Conservation (phyloP, 768 basidiomycete genomes). For the Podaxis mareebaensis region DNA sequence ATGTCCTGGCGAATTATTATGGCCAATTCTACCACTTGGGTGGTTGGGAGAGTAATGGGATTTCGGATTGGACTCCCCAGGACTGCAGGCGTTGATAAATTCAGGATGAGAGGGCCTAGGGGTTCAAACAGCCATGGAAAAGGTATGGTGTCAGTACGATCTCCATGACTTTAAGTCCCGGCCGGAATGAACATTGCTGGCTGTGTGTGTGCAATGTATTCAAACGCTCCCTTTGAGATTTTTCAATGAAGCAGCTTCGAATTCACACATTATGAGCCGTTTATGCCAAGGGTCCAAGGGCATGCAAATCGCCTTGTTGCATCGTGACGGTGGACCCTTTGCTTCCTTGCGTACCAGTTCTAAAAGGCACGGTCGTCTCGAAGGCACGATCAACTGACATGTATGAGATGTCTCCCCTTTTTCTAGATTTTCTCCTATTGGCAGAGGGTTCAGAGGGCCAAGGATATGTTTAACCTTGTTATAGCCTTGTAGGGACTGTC, state of each 20-base stretch:
- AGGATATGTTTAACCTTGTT: neutral
- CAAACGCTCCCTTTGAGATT: neutral
- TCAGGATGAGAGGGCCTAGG: neutral
- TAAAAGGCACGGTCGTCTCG: neutral
- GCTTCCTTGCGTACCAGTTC: neutral
- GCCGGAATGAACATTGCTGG: conserved; percentile 6
- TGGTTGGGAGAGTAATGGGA: neutral
- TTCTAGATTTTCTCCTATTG: neutral
- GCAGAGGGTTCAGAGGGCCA: neutral
- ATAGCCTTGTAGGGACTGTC: neutral
- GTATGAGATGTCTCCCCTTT: neutral
- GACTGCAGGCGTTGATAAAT: neutral
- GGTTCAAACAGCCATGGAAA: neutral
- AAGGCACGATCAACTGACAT: neutral
- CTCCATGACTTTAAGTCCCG: conserved; percentile 3
- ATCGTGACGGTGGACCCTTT: neutral
- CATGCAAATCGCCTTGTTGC: neutral
- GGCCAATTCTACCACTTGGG: neutral
- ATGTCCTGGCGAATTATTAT: neutral
- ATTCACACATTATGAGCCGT: neutral
- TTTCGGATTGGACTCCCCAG: neutral
- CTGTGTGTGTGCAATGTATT: neutral
- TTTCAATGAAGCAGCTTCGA: neutral
- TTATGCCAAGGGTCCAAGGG: neutral
- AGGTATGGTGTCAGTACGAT: neutral